Evolutionary conservation across 2,329 filamentous ascomycete species (phyloP).

Genomic region (Trichoderma harzianum): DNA sequence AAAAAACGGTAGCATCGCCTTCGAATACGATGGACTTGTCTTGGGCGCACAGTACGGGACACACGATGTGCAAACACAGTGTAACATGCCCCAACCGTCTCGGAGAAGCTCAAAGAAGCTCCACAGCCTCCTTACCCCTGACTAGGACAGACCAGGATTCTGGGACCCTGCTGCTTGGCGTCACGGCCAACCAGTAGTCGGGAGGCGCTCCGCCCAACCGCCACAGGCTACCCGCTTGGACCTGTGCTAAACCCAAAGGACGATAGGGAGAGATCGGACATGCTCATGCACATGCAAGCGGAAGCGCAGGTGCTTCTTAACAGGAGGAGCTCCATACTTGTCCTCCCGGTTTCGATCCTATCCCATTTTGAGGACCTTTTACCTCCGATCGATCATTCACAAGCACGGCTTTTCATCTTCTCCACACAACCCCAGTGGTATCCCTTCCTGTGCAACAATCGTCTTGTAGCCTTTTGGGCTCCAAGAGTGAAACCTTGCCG

Average conservation of each 20-base stretch:
- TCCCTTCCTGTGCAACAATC: neutral
- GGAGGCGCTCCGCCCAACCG: slow-evolving; percentile 17
- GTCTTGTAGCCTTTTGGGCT: neutral
- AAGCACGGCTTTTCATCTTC: slow-evolving; percentile 7
- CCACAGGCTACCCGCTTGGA: slow-evolving; percentile 18
- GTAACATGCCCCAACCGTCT: slow-evolving; percentile 8
- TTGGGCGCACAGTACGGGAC: slow-evolving; percentile 1
- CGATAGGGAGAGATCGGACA: slow-evolving; percentile 19
- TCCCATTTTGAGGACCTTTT: neutral
- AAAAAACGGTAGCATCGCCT: neutral
- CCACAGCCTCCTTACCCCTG: slow-evolving; percentile 21
- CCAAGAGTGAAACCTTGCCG: slow-evolving; percentile 1
- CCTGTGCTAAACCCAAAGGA: slow-evolving; percentile 7
- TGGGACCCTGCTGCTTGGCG: slow-evolving; percentile 17
- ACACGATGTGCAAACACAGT: slow-evolving; percentile 1
- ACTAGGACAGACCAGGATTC: slow-evolving; percentile 21
- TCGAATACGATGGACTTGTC: neutral
- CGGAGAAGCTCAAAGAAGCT: slow-evolving; percentile 7
- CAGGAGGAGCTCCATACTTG: neutral
- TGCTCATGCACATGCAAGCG: slow-evolving; percentile 13
- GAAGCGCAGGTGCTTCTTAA: slow-evolving; percentile 1
- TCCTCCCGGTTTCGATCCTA: neutral
- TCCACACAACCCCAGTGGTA: slow-evolving; percentile 4
- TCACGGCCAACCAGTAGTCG: slow-evolving; percentile 19
- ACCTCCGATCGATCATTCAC: slow-evolving; percentile 12